Percentiles rank a stretch among this genome's conserved stretches.
These are phyloP conservation scores for Penstemon eatonii DNA, from an alignment of 257 asterid species.

Conservation along the genomic window DNA sequence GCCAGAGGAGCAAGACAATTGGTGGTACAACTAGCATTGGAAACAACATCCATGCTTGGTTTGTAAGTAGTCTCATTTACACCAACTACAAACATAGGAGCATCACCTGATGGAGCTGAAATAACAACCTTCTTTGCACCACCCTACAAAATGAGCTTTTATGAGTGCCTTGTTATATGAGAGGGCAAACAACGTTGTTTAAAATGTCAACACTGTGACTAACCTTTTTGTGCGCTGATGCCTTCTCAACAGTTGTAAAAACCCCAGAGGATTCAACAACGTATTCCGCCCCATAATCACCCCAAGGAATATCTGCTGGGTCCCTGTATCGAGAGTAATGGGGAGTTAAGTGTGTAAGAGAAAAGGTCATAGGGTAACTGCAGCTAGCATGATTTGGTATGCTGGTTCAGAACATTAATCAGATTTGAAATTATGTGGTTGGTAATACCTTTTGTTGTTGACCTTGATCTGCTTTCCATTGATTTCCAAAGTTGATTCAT, in stretches of 20 bases:
- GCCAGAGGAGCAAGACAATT: conserved; percentile 99
- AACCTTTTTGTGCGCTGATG: conserved; percentile 86
- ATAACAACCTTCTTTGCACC: conserved; percentile 95
- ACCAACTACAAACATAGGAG: conserved; percentile 99
- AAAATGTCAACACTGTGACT: conserved; percentile 17
- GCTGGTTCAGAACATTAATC: not conserved
- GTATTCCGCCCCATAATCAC: conserved; percentile 85
- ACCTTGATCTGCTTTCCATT: conserved; percentile 60
- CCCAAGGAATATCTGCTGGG: conserved; percentile 97
- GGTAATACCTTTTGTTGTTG: conserved; percentile 61
- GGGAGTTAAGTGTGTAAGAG: conserved; percentile 28
- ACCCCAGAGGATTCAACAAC: conserved; percentile 95
- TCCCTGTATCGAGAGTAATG: conserved; percentile 49
- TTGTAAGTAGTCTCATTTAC: conserved; percentile 84
- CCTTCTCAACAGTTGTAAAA: conserved; percentile 83
- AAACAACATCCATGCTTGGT: conserved; percentile 92
- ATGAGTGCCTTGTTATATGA: conserved; percentile 19
- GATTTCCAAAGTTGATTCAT: conserved; percentile 58
- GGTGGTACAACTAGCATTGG: conserved; percentile 99
- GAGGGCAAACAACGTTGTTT: conserved; percentile 12
- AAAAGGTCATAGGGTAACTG: not conserved
- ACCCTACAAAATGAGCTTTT: conserved; percentile 56
- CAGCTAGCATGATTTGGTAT: conserved; percentile 9
- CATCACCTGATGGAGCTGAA: conserved; percentile 99
- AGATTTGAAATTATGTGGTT: conserved; percentile 3